Evolutionary conservation across 148 eudicot genomes (phyloP).

Genomic region (Nyssa sinensis): DNA sequence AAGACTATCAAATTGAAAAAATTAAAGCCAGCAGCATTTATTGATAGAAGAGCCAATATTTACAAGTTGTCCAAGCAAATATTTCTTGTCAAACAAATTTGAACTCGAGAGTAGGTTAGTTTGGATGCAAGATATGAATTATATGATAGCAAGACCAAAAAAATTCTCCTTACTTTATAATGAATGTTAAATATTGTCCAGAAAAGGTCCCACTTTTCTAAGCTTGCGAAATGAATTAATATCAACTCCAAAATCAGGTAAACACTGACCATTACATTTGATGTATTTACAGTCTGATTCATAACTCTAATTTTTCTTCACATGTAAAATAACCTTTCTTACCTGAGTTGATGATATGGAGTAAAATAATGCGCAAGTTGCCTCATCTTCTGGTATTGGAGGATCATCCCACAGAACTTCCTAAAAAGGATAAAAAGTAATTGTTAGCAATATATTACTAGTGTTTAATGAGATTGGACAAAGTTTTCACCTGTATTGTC

Average conservation of each 20-base stretch:
- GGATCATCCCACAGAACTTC: conserved; percentile 97
- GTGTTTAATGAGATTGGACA: neutral
- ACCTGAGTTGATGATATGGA: conserved; percentile 98
- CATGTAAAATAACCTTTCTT: conserved; percentile 6
- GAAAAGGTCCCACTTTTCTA: neutral
- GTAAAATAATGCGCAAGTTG: conserved; percentile 90
- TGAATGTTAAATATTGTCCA: neutral
- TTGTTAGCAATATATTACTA: conserved; percentile 8
- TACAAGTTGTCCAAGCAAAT: neutral
- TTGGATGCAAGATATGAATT: neutral
- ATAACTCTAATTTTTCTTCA: neutral
- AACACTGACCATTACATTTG: neutral
- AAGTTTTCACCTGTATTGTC: conserved; percentile 69
- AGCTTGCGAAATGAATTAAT: neutral
- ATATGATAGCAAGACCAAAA: neutral
- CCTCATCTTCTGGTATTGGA: conserved; percentile 81
- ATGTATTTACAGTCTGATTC: neutral
- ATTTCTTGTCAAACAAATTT: neutral
- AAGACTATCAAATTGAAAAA: too few relatives aligned
- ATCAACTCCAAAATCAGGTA: neutral
- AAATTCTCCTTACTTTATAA: neutral
- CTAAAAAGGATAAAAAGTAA: conserved; percentile 33
- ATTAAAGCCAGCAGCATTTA: too few relatives aligned
- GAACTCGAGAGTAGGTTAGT: neutral
- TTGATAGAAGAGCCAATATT: too few relatives aligned